Percentiles rank a stretch among this genome's conserved stretches.
Conservation (phyloP, 2,329 filamentous ascomycete genomes). For the Penicillium sclerotigenum region DNA sequence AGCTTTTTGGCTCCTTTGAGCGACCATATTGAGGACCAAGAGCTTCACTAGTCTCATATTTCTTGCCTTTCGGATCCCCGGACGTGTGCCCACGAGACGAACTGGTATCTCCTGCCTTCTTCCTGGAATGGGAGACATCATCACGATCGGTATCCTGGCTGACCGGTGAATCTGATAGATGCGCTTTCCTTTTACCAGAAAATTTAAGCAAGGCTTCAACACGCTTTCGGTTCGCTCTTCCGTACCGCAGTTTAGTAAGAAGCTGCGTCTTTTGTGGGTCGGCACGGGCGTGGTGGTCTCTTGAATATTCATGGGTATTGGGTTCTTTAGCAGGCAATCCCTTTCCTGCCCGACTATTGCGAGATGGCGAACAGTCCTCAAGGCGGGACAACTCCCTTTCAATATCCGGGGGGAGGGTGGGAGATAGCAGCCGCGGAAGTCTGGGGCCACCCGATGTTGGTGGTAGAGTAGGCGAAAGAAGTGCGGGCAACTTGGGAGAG, state of each 20-base stretch:
- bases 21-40: conserved; percentile 33
- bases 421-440: conserved; percentile 56
- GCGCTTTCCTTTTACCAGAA: conserved; percentile 36
- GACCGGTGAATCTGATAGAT: conserved; percentile 25
- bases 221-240: conserved; percentile 48
- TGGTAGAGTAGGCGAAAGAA: conserved; percentile 43
- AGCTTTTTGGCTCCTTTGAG: conserved; percentile 31
- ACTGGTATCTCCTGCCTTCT: conserved; percentile 13
- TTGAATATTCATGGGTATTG: conserved; percentile 1
- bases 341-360: conserved; percentile 5
- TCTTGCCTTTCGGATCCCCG: conserved; percentile 19
- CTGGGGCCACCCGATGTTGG: conserved; percentile 40
- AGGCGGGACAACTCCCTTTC: conserved; percentile 51
- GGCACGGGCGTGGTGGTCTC: conserved; percentile 4
- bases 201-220: conserved; percentile 48
- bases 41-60: conserved; percentile 26
- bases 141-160: conserved; percentile 22
- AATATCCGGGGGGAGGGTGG: conserved; percentile 55
- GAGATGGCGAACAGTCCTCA: conserved; percentile 32
- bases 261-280: conserved; percentile 30
- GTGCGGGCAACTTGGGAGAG: conserved; percentile 32
- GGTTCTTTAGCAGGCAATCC: conserved; percentile 9
- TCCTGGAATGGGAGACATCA: conserved; percentile 19
- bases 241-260: conserved; percentile 52
- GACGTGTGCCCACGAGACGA: conserved; percentile 10